Conservation (phyloP, 441 rosid species). For the Bruguiera hainesii region DNA sequence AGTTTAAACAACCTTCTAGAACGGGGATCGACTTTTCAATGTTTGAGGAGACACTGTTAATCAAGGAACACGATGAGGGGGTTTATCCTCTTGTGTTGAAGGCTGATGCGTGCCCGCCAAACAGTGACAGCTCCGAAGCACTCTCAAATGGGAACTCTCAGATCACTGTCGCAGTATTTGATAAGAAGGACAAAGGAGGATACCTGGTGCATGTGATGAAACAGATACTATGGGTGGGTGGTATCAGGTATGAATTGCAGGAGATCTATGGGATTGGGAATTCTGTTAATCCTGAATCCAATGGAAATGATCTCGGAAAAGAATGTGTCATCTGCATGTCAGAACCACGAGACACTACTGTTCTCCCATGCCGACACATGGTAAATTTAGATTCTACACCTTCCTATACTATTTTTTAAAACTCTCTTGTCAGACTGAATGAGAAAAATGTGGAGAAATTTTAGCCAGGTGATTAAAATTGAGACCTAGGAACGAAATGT, state of each 20-base stretch:
- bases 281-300: not conserved
- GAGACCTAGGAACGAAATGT: no score
- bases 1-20: conserved; percentile 1
- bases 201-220: not conserved
- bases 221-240: not conserved
- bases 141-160: not conserved
- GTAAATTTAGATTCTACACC: not conserved
- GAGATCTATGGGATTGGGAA: not conserved
- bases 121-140: not conserved
- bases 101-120: not conserved
- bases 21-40: not conserved
- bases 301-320: not conserved
- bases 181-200: conserved; percentile 4
- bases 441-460: no score
- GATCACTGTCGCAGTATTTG: not conserved
- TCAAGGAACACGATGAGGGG: not conserved
- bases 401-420: not conserved
- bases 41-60: conserved; percentile 1
- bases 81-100: conserved; percentile 1
- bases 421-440: no score
- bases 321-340: conserved; percentile 8
- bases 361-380: conserved; percentile 3
- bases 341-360: not conserved
- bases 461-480: no score
- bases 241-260: not conserved